Conservation (phyloP, 768 basidiomycete genomes). For the Collybia sp. region DNA sequence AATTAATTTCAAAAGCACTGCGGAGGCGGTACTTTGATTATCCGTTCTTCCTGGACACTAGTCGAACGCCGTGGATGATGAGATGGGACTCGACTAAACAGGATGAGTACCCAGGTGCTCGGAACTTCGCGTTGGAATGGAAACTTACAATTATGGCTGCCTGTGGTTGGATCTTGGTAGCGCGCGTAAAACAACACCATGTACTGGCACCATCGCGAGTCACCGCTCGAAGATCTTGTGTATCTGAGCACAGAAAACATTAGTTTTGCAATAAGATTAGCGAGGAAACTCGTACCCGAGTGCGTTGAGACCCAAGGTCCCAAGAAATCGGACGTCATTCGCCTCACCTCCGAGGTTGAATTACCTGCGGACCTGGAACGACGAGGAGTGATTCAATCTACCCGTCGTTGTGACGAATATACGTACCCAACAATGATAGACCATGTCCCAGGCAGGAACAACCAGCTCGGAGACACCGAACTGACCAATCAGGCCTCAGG, state of each 20-base stretch:
- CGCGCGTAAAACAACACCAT: not conserved
- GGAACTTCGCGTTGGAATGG: slow-evolving; percentile 8
- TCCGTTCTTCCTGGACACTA: not conserved
- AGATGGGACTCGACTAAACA: slow-evolving; percentile 8
- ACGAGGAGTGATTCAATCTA: slow-evolving; percentile 12
- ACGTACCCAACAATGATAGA: slow-evolving; percentile 18
- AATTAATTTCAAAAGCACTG: no score
- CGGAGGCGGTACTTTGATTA: no score
- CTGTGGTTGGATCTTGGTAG: not conserved
- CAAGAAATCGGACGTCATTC: no score
- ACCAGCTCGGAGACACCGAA: slow-evolving; percentile 14
- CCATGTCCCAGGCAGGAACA: slow-evolving; percentile 19
- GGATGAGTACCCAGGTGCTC: not conserved
- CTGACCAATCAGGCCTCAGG: slow-evolving; percentile 7
- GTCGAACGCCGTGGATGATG: slow-evolving; percentile 4
- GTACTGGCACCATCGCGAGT: not conserved
- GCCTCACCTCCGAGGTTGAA: no score
- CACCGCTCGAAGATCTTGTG: not conserved
- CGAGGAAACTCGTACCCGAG: not conserved
- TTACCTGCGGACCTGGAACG: slow-evolving; percentile 8
- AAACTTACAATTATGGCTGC: not conserved
- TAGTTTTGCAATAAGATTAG: not conserved
- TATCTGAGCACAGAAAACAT: slow-evolving; percentile 1
- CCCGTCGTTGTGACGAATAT: slow-evolving; percentile 15
- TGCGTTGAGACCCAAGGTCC: not conserved